Evolutionary conservation across 2,329 filamentous ascomycete genomes (phyloP), one percentile per base, ranked within the genome.

Genomic region (Penicillium glabrum): DNA sequence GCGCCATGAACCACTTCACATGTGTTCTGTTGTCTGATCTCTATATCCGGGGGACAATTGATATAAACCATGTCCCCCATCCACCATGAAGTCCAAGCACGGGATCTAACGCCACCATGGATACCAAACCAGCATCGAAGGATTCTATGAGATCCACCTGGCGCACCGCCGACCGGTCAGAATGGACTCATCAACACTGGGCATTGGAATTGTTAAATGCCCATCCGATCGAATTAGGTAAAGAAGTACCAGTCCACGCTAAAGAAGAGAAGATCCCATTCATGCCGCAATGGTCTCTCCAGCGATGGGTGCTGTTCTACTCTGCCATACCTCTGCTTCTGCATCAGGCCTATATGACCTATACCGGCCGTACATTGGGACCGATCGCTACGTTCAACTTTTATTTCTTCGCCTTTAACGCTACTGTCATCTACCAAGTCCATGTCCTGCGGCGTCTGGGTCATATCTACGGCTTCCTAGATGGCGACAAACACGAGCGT

Each of bases 261-360:
- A 80, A 80, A 63, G 68, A 68, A 1, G 77, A 80, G 37, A 74
- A 74, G 37, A 60, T 80, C 3, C 77, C 77, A 0, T 70, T 73
- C 50, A 60, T 78, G 24, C 66, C 74, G 0, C 68, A 77, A 29
- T 70, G 63, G 61, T 68, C 70, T 21, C 61, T 69, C 3, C 75
- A 79, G 51, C 61, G 68, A 6, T 80, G 76, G 76, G 71, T 79
- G 0, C 54, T 80, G 1, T 63, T 72, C 14, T 74, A 80, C 56
- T 69, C 77, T 0, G 59, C 68, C 2, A 61, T 76, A 6, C 77
- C 77, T 1, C 60, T 80, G 10, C 54, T 69, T 35, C 45, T 77
- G 0, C 77, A 80, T 26, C 72, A 79, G 58, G 53, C 64, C 19
- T 76, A 69, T 46, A 64, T 58, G 56, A 63, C 56, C n/a, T 63